Evolutionary conservation across 106 monocot species (phyloP).

Genomic region (Agapanthus africanus): DNA sequence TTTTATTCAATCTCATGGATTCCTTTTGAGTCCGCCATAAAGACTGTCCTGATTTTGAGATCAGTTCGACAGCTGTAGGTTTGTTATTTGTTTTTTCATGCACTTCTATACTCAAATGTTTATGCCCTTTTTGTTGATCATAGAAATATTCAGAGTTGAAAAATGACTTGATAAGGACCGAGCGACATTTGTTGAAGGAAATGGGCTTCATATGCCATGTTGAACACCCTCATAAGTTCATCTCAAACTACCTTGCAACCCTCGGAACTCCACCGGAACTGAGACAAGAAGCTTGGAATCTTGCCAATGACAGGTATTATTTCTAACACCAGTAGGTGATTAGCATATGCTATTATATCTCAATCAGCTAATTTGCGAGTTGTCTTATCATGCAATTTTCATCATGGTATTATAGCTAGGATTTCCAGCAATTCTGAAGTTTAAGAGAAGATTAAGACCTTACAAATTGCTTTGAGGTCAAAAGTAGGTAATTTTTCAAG

Average conservation of each 20-base stretch:
- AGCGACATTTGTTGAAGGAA: slow-evolving; percentile 85
- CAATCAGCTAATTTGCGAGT: not conserved
- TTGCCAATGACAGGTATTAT: slow-evolving; percentile 91
- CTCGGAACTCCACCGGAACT: slow-evolving; percentile 67
- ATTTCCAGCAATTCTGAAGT: not conserved
- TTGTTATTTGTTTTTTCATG: too few relatives aligned
- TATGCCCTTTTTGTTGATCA: slow-evolving; percentile 7
- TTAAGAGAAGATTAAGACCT: too few relatives aligned
- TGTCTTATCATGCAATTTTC: not conserved
- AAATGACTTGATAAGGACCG: slow-evolving; percentile 71
- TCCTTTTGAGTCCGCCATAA: not conserved
- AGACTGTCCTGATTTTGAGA: not conserved
- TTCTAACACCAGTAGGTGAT: not conserved
- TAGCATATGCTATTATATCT: not conserved
- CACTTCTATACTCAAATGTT: not conserved
- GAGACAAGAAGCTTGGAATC: slow-evolving; percentile 95
- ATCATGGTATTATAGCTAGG: not conserved
- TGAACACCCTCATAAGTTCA: slow-evolving; percentile 94
- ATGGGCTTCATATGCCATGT: slow-evolving; percentile 96
- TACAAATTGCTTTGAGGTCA: slow-evolving; percentile 6
- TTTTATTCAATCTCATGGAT: slow-evolving; percentile 3
- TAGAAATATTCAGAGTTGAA: slow-evolving; percentile 80
- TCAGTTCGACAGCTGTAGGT: not conserved
- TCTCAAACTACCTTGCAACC: slow-evolving; percentile 83
- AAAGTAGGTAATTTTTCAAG: too few relatives aligned